Evolutionary conservation across 1,284 basidiomycete genomes (phyloP), one percentile per base, ranked within the genome.

Genomic region (Cronartium quercuum): DNA sequence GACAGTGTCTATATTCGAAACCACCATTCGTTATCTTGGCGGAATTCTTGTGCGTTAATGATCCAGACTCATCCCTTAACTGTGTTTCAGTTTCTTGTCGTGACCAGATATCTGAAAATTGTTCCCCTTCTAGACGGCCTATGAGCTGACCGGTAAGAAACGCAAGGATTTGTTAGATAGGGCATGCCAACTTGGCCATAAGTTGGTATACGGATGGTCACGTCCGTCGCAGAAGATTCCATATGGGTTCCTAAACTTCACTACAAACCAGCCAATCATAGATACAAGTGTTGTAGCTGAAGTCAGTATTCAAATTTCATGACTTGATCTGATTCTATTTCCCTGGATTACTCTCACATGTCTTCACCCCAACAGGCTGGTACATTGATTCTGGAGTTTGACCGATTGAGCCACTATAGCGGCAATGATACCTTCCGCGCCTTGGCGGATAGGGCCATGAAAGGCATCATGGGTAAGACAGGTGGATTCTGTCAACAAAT

Each of bases 331-430:
- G 29, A 29, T 29, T 29, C 29, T 29, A 1, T 29, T 29, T 2
- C 29, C 2, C 29, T 29, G 29, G 29, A 29, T 29, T 29, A 29
- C 1, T 29, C 29, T 29, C 29, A 29, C 29, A 29, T 55, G 51
- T 3, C 18, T 55, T 55, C 18, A 21, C n/a, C 37, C 29, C 29
- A 34, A 21, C n/a, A 75, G 71, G 71, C 71, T 7, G 71, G 71
- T 12, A 66, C 71, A 21, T 24, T 75, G 15, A 75, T 67, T 34
- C 34, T 75, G 41, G 71, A 75, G 47, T 67, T 75, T 37, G 71
- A 75, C 47, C 64, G 71, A 18, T 47, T 75, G 38, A 75, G 71
- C n/a, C 57, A 42, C n/a, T 51, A 75, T 44, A 75, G 64, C 29
- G 47, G 40, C 5, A 41, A 75, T 18, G 37, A 63, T 21, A 75